Evolutionary conservation across 73 alveolate species (phyloP).

Genomic region (Uronychia binucleata): DNA sequence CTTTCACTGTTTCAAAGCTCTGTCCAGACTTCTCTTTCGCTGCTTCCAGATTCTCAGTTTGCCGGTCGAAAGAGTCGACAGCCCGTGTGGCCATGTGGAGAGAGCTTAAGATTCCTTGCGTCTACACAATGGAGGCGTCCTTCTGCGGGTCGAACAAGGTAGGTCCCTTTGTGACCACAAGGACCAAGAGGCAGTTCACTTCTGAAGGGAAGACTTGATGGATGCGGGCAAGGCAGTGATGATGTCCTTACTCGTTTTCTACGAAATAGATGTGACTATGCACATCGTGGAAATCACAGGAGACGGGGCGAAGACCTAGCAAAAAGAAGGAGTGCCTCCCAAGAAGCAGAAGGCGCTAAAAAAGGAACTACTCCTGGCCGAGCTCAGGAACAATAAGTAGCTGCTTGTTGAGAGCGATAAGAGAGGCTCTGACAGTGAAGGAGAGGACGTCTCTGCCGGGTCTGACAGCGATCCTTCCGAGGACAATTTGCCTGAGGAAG

Average conservation of each 20-base stretch:
- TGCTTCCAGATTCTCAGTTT: constrained; percentile 80
- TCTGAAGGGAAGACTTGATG: not conserved
- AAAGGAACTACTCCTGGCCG: not conserved
- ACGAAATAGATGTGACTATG: not conserved
- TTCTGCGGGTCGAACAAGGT: constrained; percentile 90
- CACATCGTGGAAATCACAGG: not conserved
- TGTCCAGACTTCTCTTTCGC: constrained; percentile 77
- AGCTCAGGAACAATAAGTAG: not conserved
- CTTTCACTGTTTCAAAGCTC: constrained; percentile 77
- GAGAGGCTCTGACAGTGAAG: too few species aligned
- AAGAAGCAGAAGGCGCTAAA: not conserved
- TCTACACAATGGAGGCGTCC: constrained; percentile 94
- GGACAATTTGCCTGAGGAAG: too few species aligned
- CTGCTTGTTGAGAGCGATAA: too few species aligned
- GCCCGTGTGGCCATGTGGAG: constrained; percentile 95
- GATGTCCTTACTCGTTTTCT: not conserved
- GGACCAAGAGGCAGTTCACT: not conserved
- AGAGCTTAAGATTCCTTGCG: constrained; percentile 82
- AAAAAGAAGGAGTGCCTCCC: too few species aligned
- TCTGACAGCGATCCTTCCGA: too few species aligned
- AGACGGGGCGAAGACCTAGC: not conserved
- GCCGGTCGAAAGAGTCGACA: constrained; percentile 89
- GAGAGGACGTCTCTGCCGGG: too few species aligned
- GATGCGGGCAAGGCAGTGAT: not conserved
- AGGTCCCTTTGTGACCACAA: not conserved